A percentile compares a stretch with the other conserved stretches of the same genome.
Conservation (phyloP, 495 filamentous ascomycete species). For the Xylaria castorea region DNA sequence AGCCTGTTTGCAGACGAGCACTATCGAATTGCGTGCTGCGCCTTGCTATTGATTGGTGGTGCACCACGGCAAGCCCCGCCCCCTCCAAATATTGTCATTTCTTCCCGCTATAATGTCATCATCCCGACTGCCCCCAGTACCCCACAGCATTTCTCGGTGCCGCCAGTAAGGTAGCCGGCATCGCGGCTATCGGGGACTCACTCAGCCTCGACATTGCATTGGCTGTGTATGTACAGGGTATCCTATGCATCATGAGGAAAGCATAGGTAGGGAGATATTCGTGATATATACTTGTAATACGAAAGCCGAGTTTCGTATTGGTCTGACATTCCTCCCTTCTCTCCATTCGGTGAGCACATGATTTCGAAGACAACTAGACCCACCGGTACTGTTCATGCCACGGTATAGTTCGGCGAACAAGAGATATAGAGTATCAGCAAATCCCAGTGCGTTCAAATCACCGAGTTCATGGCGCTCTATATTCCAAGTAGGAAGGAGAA, state of each 20-base stretch:
- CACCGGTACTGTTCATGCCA: not conserved
- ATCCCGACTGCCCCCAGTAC: slow-evolving; percentile 29
- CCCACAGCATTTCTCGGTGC: not conserved
- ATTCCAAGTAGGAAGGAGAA: not conserved
- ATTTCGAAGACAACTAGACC: not conserved
- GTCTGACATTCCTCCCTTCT: not conserved
- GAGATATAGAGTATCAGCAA: not conserved
- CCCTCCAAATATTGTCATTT: slow-evolving; percentile 40
- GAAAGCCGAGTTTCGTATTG: not conserved
- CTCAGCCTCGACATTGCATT: slow-evolving; percentile 15
- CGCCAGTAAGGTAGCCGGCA: slow-evolving; percentile 5
- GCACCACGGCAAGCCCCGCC: slow-evolving; percentile 22
- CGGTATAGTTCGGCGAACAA: not conserved
- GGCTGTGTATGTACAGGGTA: not conserved
- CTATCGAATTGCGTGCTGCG: slow-evolving; percentile 38
- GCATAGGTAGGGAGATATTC: not conserved
- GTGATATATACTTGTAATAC: not conserved
- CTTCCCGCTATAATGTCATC: slow-evolving; percentile 38
- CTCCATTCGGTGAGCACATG: not conserved
- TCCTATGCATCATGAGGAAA: not conserved
- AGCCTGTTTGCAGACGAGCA: slow-evolving; percentile 30
- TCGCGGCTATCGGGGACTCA: slow-evolving; percentile 20
- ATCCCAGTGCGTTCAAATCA: not conserved
- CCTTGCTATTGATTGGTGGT: slow-evolving; percentile 33
- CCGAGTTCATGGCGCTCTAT: not conserved